Base-by-base conservation (phyloP, 768 basidiomycete species). In the Podaxis mareebaensis region DNA sequence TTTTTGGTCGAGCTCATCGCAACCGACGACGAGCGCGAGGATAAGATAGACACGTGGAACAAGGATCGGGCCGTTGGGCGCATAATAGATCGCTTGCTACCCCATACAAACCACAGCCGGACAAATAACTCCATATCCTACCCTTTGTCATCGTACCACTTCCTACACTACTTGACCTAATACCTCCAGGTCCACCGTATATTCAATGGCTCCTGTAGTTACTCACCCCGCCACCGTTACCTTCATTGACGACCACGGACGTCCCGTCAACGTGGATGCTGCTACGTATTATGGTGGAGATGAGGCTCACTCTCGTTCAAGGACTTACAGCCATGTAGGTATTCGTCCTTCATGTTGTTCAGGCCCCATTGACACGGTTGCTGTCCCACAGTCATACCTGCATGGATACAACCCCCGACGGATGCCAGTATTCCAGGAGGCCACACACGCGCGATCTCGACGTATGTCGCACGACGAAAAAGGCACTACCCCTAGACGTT, bases 391-490 rank as follows among this genome's bases (percentile, higher is more conserved):
- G 91, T 87, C 88, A 11, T 88, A 90, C 66, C 73, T 88, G n/a
- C 83, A 89, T 66, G 87, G 86, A 12, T 89, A 89, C 73, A 85
- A 85, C 67, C 90, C 91, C 10, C 89, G 87, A 69, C 84, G 85
- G 51, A 74, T 82, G 0, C 90, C 91, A 12, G 81, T 84, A 10
- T 93, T 96, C 73, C 83, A 91, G 61, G 88, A 93, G 52, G 92
- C 94, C 73, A 83, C 79, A 73, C 90, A 92, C 72, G 76, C 78
- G 55, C 82, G 92, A 33, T 80, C 89, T 56, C 84, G 95, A 53
- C 84, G 95, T 59, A 81, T 97, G 80, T 96, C 94, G 20, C 95
- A 97, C 72, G 95, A 98, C 73, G 95, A 96, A 78, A 92, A 93
- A 77, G 86, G 87, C 15, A 81, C 88, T 0, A 88, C 84, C 0